These are phyloP conservation scores for Ogataea kodamae DNA, from an alignment of 805 yeast species.

Conservation along the genomic window DNA sequence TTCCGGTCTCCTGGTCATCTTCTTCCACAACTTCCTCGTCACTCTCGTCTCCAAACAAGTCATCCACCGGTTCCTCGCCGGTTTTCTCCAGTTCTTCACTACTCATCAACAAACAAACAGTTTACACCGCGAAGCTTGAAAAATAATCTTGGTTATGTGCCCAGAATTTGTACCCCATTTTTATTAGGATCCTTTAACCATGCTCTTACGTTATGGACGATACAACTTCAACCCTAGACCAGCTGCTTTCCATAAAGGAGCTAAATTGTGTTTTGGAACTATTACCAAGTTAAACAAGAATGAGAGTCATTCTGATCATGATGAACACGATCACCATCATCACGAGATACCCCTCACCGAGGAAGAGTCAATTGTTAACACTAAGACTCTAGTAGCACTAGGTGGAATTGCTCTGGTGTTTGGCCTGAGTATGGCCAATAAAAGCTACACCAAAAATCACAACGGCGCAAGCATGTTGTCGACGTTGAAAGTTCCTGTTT, in stretches of 20 bases:
- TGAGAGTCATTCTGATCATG: too few relatives aligned
- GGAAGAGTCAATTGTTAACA: conserved; percentile 30
- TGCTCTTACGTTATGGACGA: too few relatives aligned
- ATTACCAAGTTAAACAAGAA: too few relatives aligned
- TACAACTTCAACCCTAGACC: too few relatives aligned
- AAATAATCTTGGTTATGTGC: conserved; percentile 11
- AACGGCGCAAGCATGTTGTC: conserved; percentile 28
- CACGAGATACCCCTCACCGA: conserved; percentile 25
- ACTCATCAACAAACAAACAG: conserved; percentile 11
- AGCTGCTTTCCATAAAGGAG: too few relatives aligned
- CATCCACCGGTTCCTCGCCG: conserved; percentile 34
- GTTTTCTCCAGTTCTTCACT: conserved; percentile 20
- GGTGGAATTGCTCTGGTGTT: conserved; percentile 19
- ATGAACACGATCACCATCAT: conserved; percentile 15
- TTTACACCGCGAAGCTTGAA: conserved; percentile 1
- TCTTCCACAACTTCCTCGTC: conserved; percentile 27
- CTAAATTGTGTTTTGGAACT: too few relatives aligned
- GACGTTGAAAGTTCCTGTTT: conserved; percentile 14
- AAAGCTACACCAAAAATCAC: conserved; percentile 46
- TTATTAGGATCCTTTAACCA: neutral
- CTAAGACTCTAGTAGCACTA: conserved; percentile 23
- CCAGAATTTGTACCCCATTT: conserved; percentile 11
- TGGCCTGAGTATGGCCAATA: conserved; percentile 43
- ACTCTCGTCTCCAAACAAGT: conserved; percentile 35
- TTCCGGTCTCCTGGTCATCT: conserved; percentile 15